Percentiles rank a stretch among this genome's conserved stretches.
Conservation (phyloP, 805 yeast genomes). For the Scheffersomyces coipomensis region DNA sequence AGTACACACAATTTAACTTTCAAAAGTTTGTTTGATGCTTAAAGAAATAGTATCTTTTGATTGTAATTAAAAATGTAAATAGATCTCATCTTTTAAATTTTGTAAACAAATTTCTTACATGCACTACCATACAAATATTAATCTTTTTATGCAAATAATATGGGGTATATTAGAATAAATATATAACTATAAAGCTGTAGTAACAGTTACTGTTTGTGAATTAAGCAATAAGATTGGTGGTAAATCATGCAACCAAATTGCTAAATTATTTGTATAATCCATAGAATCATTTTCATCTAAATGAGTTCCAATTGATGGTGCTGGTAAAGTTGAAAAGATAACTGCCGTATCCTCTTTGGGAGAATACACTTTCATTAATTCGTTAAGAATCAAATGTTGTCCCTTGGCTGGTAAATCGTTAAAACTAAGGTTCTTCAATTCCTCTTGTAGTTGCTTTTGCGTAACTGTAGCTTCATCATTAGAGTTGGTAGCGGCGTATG, state of each 20-base stretch:
- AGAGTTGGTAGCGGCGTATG: conserved; percentile 1
- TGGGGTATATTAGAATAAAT: too few species aligned
- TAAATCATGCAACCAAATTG: conserved; percentile 75
- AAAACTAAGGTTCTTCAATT: conserved; percentile 49
- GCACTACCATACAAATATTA: too few species aligned
- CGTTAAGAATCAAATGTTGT: conserved; percentile 86
- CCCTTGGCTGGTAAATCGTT: conserved; percentile 90
- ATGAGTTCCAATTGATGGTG: conserved; percentile 84
- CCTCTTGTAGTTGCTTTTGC: conserved; percentile 35
- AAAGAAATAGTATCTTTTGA: too few species aligned
- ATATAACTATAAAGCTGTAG: conserved; percentile 68
- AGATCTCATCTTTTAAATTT: too few species aligned
- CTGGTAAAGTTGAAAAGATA: conserved; percentile 85
- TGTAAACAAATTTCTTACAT: too few species aligned
- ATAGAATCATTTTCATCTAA: conserved; percentile 62
- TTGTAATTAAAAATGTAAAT: too few species aligned
- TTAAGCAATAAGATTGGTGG: conserved; percentile 84
- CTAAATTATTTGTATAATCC: conserved; percentile 73
- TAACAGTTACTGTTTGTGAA: conserved; percentile 93
- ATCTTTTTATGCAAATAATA: too few species aligned
- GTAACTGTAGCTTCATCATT: conserved; percentile 18
- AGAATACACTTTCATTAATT: conserved; percentile 71
- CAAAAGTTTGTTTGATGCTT: too few species aligned
- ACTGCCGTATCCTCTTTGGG: conserved; percentile 55
- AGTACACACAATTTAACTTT: background rate